Conservation (phyloP, 2,329 filamentous ascomycete genomes). For the Elsinoe perseae region DNA sequence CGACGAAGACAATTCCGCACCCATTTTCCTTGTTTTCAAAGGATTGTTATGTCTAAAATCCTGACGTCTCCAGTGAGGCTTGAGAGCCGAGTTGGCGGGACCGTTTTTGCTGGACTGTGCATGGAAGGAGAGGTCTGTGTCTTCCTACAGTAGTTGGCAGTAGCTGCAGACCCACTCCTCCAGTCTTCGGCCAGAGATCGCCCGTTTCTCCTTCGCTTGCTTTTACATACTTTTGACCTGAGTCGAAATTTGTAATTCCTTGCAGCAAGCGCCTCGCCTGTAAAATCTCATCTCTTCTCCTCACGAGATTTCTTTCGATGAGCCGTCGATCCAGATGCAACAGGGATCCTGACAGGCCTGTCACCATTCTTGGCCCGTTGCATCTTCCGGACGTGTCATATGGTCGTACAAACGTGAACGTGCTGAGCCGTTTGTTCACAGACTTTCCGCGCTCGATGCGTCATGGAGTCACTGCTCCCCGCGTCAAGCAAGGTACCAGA, state of each 20-base stretch:
- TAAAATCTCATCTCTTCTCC: neutral
- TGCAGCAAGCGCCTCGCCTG: neutral
- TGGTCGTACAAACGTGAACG: conserved; percentile 7
- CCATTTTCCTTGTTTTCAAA: neutral
- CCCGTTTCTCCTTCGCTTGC: conserved; percentile 4
- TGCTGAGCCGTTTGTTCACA: conserved; percentile 6
- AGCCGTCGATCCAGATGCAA: neutral
- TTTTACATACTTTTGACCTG: conserved; percentile 2
- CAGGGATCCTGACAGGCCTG: neutral
- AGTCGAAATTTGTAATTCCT: conserved; percentile 11
- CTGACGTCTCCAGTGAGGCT: neutral
- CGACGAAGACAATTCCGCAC: neutral
- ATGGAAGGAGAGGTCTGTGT: neutral
- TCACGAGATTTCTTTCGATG: neutral
- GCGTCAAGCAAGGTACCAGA: conserved; percentile 4
- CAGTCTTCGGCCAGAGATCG: conserved; percentile 11
- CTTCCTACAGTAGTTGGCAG: neutral
- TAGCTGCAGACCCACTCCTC: conserved; percentile 8
- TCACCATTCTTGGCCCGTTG: conserved; percentile 1
- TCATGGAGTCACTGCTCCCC: conserved; percentile 8
- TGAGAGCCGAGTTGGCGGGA: conserved; percentile 9
- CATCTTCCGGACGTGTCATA: conserved; percentile 1
- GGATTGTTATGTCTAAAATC: conserved; percentile 10
- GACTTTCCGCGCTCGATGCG: conserved; percentile 7
- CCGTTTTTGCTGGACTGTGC: conserved; percentile 5